A percentile compares a stretch with the other conserved stretches of the same genome.
Evolutionary conservation across 2,329 filamentous ascomycete genomes (phyloP).

Genomic region (Aureobasidium sp.): DNA sequence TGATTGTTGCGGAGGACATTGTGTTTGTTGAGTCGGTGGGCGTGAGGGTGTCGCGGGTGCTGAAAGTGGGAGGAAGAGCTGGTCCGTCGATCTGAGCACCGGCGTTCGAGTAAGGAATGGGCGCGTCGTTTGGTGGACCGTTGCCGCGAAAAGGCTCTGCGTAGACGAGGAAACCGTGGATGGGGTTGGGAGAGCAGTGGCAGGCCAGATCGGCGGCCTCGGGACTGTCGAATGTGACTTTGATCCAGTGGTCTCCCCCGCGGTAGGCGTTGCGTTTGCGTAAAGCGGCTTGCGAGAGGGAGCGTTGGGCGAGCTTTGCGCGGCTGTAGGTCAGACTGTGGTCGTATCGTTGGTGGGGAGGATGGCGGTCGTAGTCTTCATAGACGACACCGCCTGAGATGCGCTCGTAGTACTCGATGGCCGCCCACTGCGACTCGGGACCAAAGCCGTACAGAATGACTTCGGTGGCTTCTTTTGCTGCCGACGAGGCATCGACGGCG

Average conservation of each 20-base stretch:
- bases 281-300: conserved; percentile 65
- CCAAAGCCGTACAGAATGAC: conserved; percentile 79
- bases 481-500: conserved; percentile 29
- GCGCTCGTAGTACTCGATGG: conserved; percentile 80
- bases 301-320: conserved; percentile 59
- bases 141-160: conserved; percentile 42
- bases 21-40: conserved; percentile 31
- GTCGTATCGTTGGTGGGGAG: conserved; percentile 68
- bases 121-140: conserved; percentile 37
- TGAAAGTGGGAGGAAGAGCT: conserved; percentile 26
- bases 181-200: conserved; percentile 40
- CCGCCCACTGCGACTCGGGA: conserved; percentile 66
- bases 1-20: conserved; percentile 37
- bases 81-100: conserved; percentile 27
- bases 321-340: conserved; percentile 66
- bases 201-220: conserved; percentile 44
- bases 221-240: conserved; percentile 45
- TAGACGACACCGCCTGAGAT: conserved; percentile 74
- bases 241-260: conserved; percentile 85
- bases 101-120: conserved; percentile 34
- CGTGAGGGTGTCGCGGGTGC: conserved; percentile 29
- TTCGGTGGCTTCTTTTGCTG: conserved; percentile 58
- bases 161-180: conserved; percentile 42
- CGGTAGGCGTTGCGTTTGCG: conserved; percentile 73
- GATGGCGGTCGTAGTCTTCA: conserved; percentile 85